These are phyloP conservation scores for Botrytis hyacinthi DNA, from an alignment of 2,329 filamentous ascomycete genomes.

Conservation along the genomic window DNA sequence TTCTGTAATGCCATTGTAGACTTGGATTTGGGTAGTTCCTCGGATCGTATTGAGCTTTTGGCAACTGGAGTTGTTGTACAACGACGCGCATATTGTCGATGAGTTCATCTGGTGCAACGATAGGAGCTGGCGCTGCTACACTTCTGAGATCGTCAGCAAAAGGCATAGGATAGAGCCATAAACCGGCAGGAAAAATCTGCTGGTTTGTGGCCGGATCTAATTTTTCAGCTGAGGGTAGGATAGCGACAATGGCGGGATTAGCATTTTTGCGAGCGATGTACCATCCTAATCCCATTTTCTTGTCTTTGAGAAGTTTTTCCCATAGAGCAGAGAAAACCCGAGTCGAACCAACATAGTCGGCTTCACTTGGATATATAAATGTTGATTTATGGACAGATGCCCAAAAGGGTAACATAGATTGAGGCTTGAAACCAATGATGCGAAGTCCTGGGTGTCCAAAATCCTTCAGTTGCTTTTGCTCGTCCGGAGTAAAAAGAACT, in stretches of 20 bases:
- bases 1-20: slow-evolving; percentile 95
- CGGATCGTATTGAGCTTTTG: slow-evolving; percentile 81
- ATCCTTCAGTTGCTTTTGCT: slow-evolving; percentile 72
- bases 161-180: slow-evolving; percentile 87
- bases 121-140: slow-evolving; percentile 55
- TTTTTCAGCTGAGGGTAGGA: slow-evolving; percentile 71
- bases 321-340: slow-evolving; percentile 90
- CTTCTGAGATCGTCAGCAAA: slow-evolving; percentile 86
- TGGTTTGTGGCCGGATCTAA: slow-evolving; percentile 63
- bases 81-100: slow-evolving; percentile 80
- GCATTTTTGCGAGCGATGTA: slow-evolving; percentile 80
- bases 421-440: slow-evolving; percentile 90
- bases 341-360: slow-evolving; percentile 84
- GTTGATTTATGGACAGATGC: slow-evolving; percentile 81
- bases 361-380: slow-evolving; percentile 93
- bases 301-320: slow-evolving; percentile 74
- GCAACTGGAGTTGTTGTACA: slow-evolving; percentile 73
- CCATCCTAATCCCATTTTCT: slow-evolving; percentile 87
- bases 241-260: slow-evolving; percentile 73
- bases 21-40: slow-evolving; percentile 86
- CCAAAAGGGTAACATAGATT: slow-evolving; percentile 74
- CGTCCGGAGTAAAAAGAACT: slow-evolving; percentile 80
- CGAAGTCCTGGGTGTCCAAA: slow-evolving; percentile 83
- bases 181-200: slow-evolving; percentile 72
- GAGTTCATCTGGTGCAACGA: slow-evolving; percentile 65